Evolutionary conservation across 306 rosid genomes (phyloP).

Genomic region (Carpinus viminea): DNA sequence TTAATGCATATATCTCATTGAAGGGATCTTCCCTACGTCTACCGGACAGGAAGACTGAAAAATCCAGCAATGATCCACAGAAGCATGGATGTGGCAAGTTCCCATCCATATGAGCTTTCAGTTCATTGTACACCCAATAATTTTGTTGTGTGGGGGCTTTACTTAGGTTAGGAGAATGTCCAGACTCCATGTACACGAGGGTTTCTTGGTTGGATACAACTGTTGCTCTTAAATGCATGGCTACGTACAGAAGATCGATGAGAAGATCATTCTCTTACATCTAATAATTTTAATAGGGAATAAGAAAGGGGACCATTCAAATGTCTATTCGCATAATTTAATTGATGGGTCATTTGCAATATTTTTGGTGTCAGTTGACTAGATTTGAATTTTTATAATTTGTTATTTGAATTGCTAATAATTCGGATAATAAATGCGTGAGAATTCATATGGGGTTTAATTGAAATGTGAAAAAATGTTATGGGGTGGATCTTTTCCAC

Average conservation of each 20-base stretch:
- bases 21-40: slow-evolving; percentile 15
- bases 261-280: neutral
- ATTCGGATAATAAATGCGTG: no score
- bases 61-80: neutral
- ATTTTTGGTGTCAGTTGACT: neutral
- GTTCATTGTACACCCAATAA: slow-evolving; percentile 39
- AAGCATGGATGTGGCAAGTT: slow-evolving; percentile 20
- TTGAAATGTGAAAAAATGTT: no score
- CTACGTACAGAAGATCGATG: neutral
- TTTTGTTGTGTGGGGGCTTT: slow-evolving; percentile 34
- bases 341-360: neutral
- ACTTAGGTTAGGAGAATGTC: slow-evolving; percentile 37
- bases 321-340: neutral
- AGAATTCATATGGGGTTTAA: no score
- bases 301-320: neutral
- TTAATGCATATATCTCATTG: slow-evolving; percentile 29
- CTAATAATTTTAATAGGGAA: neutral
- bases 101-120: slow-evolving; percentile 35
- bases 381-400: no score
- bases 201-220: slow-evolving; percentile 58
- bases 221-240: slow-evolving; percentile 28
- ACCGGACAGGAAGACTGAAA: neutral
- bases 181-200: slow-evolving; percentile 42
- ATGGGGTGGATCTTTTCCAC: no score
- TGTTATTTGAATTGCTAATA: no score